Base-by-base conservation (phyloP, 805 yeast genomes). In the Myxozyma geophila region DNA sequence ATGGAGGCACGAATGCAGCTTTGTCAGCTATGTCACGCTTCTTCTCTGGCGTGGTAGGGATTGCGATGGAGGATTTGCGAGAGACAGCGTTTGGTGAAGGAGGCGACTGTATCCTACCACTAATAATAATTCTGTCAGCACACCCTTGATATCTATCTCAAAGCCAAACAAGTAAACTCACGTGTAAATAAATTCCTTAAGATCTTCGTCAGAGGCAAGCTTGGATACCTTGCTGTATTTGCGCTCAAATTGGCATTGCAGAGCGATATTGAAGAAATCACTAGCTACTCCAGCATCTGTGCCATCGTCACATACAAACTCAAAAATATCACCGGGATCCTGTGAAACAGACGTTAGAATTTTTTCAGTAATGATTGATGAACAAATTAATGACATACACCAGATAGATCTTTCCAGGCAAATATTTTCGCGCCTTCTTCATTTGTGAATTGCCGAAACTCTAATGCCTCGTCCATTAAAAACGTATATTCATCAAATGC, bases 241-340 rank as follows among this genome's bases (percentile, higher is more conserved):
- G 68, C 86, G 82, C 73, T 91, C 96, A 73, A 83, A 93, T 70
- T 87, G 84, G 71, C 96, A 90, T 62, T 83, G 82, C 71, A 84
- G 81, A 13, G 90, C 79, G 0, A 85, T 79, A 33, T 78, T 73
- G 77, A 87, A 82, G 74, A 93, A 93, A 49, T 80, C 79, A 39
- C 87, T 85, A 46, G 88, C 83, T 46, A 85, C 81, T 33, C 80
- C 83, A 15, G 78, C 70, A 7, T 70, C 58, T 7, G 73, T 57
- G n/a, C 82, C 81, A 54, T 81, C 82, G 65, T 86, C 90, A 55
- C 90, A 84, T 23, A 88, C 81, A 76, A 90, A 92, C 75, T 92
- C 96, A 75, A 88, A 91, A 67, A 80, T 77, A 72, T 92, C 98
- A 28, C 91, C 97, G 5, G 81, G 80, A 71, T 92, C 97, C 67